Base-by-base conservation (phyloP, 495 filamentous ascomycete genomes). In the Aspergillus conjunctus region DNA sequence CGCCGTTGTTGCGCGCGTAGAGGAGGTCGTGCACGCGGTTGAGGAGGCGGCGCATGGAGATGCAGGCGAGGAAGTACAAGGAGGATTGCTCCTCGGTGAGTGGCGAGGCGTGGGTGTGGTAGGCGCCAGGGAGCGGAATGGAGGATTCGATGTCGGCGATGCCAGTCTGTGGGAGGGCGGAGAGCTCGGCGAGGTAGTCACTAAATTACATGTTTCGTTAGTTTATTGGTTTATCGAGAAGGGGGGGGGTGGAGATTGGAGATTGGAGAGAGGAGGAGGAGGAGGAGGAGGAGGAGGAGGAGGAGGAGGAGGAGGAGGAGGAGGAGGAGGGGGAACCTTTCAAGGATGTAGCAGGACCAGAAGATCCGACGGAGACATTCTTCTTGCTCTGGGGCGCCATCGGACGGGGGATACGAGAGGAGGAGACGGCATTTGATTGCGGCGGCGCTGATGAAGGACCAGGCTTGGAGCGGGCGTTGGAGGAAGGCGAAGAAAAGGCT, bases 321-420 rank as follows among this genome's bases (percentile, higher is more conserved):
- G n/a, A n/a, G n/a, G n/a, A n/a, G n/a, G n/a, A n/a, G n/a, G n/a
- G n/a, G n/a, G 26, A 31, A 65, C 66, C 72, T 76, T 53, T 81
- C 78, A 9, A 81, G 70, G 17, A 81, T 75, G 60, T 78, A 81
- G 54, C 76, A 79, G 0, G 77, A 76, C 77, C 78, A 81, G 55
- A 81, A 81, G 21, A 81, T 79, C 7, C 78, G 68, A 7, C 71
- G 68, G 21, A 79, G 71, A 22, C 76, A 74, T 64, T 81, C 77
- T 37, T 66, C 61, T 39, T 77, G 70, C 53, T 77, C 67, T 0
- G 66, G 45, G 2, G 22, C 48, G n/a, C 33, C 7, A 7, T 59
- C 33, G 33, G 45, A 44, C 18, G 46, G 22, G 1, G 56, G 34
- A n/a, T 59, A 59, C 1, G 56, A 52, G 17, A 59, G 48, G 20